Percentiles rank a stretch among this genome's conserved stretches.
These are phyloP conservation scores for Ophiostoma ulmi DNA, from an alignment of 2,329 filamentous ascomycete genomes.

Conservation along the genomic window DNA sequence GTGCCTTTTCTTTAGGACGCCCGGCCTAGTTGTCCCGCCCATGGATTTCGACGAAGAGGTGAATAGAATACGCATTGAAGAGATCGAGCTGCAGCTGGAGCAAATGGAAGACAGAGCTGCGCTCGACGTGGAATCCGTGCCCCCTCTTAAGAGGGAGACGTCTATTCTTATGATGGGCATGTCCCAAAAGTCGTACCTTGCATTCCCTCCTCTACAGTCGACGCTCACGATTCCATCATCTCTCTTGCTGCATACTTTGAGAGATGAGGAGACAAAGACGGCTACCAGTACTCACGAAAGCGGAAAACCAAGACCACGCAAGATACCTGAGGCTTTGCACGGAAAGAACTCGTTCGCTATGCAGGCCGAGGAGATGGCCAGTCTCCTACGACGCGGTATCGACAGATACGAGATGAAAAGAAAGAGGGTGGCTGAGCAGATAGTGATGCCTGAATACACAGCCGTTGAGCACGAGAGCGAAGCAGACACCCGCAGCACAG, in stretches of 20 bases:
- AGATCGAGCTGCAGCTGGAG: neutral
- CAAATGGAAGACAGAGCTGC: neutral
- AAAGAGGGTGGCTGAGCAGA: constrained; percentile 38
- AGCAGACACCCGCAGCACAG: neutral
- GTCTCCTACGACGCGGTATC: constrained; percentile 47
- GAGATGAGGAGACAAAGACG: constrained; percentile 26
- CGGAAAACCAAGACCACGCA: neutral
- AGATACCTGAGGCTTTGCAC: constrained; percentile 23
- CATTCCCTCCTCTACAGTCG: constrained; percentile 46
- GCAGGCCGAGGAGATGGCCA: constrained; percentile 46
- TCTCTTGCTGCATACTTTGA: constrained; percentile 44
- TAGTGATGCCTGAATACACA: constrained; percentile 29
- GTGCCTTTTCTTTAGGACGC: constrained; percentile 52
- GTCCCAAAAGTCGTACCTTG: constrained; percentile 41
- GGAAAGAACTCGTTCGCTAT: constrained; percentile 41
- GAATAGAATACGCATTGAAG: constrained; percentile 13
- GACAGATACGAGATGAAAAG: constrained; percentile 43
- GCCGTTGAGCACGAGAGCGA: constrained; percentile 32
- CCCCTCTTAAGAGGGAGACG: neutral
- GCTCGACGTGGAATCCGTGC: neutral
- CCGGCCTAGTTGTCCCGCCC: constrained; percentile 44
- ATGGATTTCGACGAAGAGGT: constrained; percentile 29
- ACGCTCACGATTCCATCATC: constrained; percentile 47
- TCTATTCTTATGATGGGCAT: constrained; percentile 26
- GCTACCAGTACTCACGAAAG: neutral